A percentile compares a stretch with the other conserved stretches of the same genome.
Conservation (phyloP, 768 basidiomycete genomes). For the Russula lepida region DNA sequence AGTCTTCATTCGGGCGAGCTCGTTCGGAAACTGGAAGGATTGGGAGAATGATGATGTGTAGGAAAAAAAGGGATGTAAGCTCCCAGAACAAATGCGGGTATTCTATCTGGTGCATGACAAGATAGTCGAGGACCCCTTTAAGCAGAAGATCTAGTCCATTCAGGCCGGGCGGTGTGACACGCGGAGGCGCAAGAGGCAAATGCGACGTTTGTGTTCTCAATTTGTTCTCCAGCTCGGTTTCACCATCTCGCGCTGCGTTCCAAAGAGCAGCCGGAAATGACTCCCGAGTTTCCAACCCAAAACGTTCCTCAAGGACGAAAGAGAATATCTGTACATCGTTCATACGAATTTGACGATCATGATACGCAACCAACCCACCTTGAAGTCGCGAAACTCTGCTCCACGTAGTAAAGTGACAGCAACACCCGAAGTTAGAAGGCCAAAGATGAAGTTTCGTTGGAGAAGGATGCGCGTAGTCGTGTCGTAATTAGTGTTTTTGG, state of each 20-base stretch:
- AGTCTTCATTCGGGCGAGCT: constrained; percentile 20
- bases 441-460: constrained; percentile 44
- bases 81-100: constrained; percentile 11
- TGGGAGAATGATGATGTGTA: constrained; percentile 16
- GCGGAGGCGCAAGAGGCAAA: background rate
- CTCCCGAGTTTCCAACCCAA: constrained; percentile 20
- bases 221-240: constrained; percentile 9
- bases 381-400: constrained; percentile 53
- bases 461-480: constrained; percentile 31
- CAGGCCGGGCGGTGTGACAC: background rate
- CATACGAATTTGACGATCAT: background rate
- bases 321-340: constrained; percentile 40
- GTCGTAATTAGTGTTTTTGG: constrained; percentile 15
- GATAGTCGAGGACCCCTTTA: constrained; percentile 2
- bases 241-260: constrained; percentile 18
- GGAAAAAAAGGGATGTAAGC: constrained; percentile 11
- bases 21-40: constrained; percentile 20
- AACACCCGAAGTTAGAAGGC: constrained; percentile 41
- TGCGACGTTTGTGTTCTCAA: background rate
- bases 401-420: constrained; percentile 45
- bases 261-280: constrained; percentile 17
- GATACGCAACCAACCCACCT: constrained; percentile 32
- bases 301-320: constrained; percentile 41
- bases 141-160: background rate
- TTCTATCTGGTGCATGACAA: background rate